Conservation (phyloP, 1,139 yeast species). For the Nadsonia commutata region DNA sequence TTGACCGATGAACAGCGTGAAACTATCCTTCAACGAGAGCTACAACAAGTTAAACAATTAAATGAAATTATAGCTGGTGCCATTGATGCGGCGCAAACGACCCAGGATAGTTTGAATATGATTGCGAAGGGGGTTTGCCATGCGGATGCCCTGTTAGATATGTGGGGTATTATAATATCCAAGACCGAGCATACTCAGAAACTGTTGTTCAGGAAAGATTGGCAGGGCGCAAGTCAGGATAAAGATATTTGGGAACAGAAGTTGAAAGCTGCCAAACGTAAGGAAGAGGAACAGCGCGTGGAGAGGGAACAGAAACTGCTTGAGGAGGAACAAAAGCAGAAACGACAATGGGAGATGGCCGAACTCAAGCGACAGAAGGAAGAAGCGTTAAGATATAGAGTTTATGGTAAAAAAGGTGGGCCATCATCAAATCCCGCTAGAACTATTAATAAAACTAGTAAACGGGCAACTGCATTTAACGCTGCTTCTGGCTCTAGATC, state of each 20-base stretch:
- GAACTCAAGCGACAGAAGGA: constrained; percentile 11
- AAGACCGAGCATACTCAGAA: constrained; percentile 24
- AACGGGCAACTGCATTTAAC: too few species aligned
- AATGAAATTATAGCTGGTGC: background rate
- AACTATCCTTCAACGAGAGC: background rate
- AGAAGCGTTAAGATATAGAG: constrained; percentile 12
- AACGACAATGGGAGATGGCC: constrained; percentile 10
- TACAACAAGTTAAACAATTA: background rate
- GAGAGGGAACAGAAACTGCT: constrained; percentile 11
- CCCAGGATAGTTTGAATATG: constrained; percentile 2
- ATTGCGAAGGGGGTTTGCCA: constrained; percentile 12
- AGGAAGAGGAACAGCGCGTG: constrained; percentile 13
- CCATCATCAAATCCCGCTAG: too few species aligned
- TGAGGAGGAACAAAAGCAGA: constrained; percentile 10
- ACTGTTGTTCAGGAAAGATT: constrained; percentile 16
- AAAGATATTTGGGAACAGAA: constrained; percentile 15
- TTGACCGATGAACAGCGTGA: background rate
- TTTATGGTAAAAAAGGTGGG: constrained; percentile 12
- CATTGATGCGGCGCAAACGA: background rate
- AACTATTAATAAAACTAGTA: too few species aligned
- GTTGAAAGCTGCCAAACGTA: constrained; percentile 11
- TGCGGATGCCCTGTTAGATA: constrained; percentile 21
- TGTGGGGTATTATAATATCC: constrained; percentile 22
- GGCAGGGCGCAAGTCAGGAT: constrained; percentile 22
- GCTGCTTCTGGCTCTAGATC: too few species aligned